Evolutionary conservation across 345 rosid species (phyloP), one percentile per base, ranked within the genome.

Genomic region (Boechera divaricarpa): DNA sequence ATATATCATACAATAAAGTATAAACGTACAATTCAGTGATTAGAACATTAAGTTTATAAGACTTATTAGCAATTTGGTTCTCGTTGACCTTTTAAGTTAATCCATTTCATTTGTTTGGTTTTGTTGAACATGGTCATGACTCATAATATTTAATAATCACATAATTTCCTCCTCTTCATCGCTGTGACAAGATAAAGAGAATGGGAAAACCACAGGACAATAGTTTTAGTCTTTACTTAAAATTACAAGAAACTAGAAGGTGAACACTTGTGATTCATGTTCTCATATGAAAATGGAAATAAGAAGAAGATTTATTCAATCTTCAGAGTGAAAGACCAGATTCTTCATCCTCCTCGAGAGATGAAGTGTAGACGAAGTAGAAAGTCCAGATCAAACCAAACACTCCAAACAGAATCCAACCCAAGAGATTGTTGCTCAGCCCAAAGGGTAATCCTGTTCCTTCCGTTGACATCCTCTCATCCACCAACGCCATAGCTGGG

Each of bases 401-500:
- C 39, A 94, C 91, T 15, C 91, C 98, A 16, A 92, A 64, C 72
- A 94, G 83, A 76, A 94, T 88, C 98, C 98, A 94, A 10, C 83
- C 98, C 61, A 92, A 91, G 44, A 94, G 91, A 79, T 92, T 94
- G 94, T 92, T 94, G 90, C 98, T 94, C 47, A 94, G 74, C 0
- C 98, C 97, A 58, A 94, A 89, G 1, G 98, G 96, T n/a, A 92
- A 91, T 15, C 98, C 96, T 2, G 94, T 92, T 70, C 98, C 98
- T 82, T 94, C 98, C 0, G 98, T 94, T 15, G 63, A 70, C 92
- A 94, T 32, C 70, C 98, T 94, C 35, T 94, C 98, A 26, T 94
- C 98, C 54, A 92, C 98, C 79, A 94, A 75, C 3, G 94, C 97
- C 89, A 88, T 67, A 16, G 97, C 97, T 10, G 98, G 93, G 80